Conservation (phyloP, 805 yeast species). For the Kuraishia capsulata region DNA sequence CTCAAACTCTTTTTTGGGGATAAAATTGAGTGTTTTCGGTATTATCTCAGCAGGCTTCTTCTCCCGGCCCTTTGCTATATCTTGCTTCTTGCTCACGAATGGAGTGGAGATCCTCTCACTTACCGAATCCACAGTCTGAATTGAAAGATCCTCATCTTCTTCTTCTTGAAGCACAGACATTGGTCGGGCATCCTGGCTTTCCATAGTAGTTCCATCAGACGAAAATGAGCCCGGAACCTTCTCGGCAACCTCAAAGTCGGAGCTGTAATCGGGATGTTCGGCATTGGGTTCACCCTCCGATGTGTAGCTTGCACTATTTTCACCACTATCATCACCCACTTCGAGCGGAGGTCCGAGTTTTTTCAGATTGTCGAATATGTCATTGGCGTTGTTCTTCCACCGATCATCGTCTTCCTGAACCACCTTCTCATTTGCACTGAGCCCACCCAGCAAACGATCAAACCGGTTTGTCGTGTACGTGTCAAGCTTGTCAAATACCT, state of each 20-base stretch:
- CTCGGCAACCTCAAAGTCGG: background rate
- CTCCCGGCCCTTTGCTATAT: too few species aligned
- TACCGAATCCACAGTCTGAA: too few species aligned
- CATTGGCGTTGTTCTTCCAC: background rate
- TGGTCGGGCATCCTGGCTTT: background rate
- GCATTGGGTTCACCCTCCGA: background rate
- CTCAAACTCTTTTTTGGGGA: too few species aligned
- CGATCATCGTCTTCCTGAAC: background rate
- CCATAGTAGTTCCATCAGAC: background rate
- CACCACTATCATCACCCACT: background rate
- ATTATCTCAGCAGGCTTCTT: too few species aligned
- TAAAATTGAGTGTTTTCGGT: too few species aligned
- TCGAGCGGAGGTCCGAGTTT: background rate
- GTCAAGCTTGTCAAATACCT: conserved; percentile 19
- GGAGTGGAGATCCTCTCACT: too few species aligned
- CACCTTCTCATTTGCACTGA: background rate
- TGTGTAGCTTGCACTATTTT: background rate
- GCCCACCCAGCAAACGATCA: conserved; percentile 12
- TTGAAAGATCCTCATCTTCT: too few species aligned
- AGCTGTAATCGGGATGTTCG: background rate
- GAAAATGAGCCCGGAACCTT: background rate
- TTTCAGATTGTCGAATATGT: background rate
- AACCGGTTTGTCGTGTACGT: conserved; percentile 20
- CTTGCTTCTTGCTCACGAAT: too few species aligned
- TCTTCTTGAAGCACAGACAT: background rate